A percentile compares a stretch with the other conserved stretches of the same genome.
Conservation (phyloP, 345 rosid genomes). For the Moricandia arvensis region DNA sequence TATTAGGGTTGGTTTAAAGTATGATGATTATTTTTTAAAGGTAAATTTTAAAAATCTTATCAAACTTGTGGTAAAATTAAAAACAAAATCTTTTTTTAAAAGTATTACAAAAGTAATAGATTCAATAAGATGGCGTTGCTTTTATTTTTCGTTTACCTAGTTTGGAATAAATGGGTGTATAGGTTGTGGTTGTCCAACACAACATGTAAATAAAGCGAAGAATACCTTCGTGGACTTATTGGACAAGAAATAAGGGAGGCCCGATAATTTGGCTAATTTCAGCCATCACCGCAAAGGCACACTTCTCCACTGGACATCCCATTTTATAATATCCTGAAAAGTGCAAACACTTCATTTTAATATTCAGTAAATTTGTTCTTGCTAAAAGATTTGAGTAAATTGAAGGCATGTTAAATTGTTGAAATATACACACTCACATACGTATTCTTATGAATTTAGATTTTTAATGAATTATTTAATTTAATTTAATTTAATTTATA, state of each 20-base stretch:
- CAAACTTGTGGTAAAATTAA: too few relatives aligned
- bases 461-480: not conserved
- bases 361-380: not conserved
- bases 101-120: not conserved
- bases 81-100: not conserved
- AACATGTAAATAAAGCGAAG: constrained; percentile 1
- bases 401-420: not conserved
- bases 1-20: too few relatives aligned
- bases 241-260: constrained; percentile 13
- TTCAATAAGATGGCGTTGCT: not conserved
- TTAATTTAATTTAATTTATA: not conserved
- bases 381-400: not conserved
- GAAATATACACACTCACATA: not conserved
- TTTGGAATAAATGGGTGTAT: not conserved
- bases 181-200: not conserved
- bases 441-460: not conserved
- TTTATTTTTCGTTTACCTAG: not conserved
- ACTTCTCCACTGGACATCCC: not conserved
- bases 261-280: constrained; percentile 18
- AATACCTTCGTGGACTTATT: constrained; percentile 9
- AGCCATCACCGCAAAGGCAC: constrained; percentile 23
- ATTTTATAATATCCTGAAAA: not conserved
- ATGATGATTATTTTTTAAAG: too few relatives aligned
- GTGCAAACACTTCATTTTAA: not conserved
- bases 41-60: too few relatives aligned